These are phyloP conservation scores for Daucus carota DNA, from an alignment of 129 eudicot species.

Conservation along the genomic window DH1_v3.0 NC_030384.2:25212001-25212500, in stretches of 20 bases:
- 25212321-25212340: slow-evolving; percentile 10
- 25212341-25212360: background rate
- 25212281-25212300: slow-evolving; percentile 63
- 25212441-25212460: background rate
- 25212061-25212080: background rate
- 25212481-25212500: no score
- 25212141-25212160: slow-evolving; percentile 91
- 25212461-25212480: no score
- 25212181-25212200: slow-evolving; percentile 59
- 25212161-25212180: slow-evolving; percentile 90
- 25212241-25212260: slow-evolving; percentile 42
- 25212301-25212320: slow-evolving; percentile 64
- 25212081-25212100: background rate
- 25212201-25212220: slow-evolving; percentile 22
- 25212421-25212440: background rate
- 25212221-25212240: slow-evolving; percentile 42
- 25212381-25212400: background rate
- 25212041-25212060: background rate
- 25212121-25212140: slow-evolving; percentile 53
- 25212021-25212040: background rate
- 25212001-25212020: background rate
- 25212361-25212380: background rate
- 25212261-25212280: slow-evolving; percentile 61
- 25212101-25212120: slow-evolving; percentile 2
- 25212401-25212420: background rate